Conservation (phyloP, 306 rosid genomes). For the Purshia tridentata region DNA sequence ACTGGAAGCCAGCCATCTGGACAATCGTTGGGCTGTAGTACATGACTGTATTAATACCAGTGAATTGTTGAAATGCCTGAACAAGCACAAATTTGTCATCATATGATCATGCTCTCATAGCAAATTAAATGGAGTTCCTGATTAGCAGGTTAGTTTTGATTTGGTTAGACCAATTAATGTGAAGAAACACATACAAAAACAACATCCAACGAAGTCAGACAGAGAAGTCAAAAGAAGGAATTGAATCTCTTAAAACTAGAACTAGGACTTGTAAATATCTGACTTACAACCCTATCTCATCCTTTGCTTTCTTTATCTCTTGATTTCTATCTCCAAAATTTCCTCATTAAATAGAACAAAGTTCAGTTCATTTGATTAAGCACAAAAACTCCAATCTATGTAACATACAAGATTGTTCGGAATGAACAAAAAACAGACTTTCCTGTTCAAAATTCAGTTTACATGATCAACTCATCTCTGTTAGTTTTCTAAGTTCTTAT, state of each 20-base stretch:
- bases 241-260: not conserved
- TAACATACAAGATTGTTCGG: too few species aligned
- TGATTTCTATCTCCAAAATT: too few species aligned
- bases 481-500: too few species aligned
- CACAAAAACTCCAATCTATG: too few species aligned
- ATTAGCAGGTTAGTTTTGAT: not conserved
- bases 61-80: constrained; percentile 95
- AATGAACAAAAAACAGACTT: too few species aligned
- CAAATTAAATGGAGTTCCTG: not conserved
- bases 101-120: not conserved
- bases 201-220: not conserved
- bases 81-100: constrained; percentile 13
- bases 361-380: too few species aligned
- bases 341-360: too few species aligned
- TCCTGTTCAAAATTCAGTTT: too few species aligned
- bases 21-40: constrained; percentile 97
- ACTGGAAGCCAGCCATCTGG: constrained; percentile 83
- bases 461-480: too few species aligned
- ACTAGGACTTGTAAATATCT: too few species aligned
- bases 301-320: too few species aligned
- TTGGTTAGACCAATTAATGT: not conserved
- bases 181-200: not conserved
- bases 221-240: not conserved
- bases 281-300: too few species aligned
- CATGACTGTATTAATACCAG: constrained; percentile 96